Evolutionary conservation across 2,329 filamentous ascomycete species (phyloP), one percentile per base, ranked within the genome.

Genomic region (Sclerotinia nivalis): DNA sequence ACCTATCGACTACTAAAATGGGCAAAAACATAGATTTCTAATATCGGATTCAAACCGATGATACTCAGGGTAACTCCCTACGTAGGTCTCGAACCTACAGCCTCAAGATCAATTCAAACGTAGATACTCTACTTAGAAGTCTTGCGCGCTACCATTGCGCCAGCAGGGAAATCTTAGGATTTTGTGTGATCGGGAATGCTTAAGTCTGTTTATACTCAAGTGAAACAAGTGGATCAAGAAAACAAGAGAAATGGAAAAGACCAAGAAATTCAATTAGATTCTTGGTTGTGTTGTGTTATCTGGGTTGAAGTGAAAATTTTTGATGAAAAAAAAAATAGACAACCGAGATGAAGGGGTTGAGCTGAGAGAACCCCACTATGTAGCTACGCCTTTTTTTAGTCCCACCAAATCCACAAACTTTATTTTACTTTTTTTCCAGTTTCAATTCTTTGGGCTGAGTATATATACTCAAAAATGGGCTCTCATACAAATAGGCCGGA

Each of bases 161-260:
- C 60, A 62, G 60, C 60, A 62, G 60, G 60, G 60, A 62, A 62
- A 62, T 62, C 60, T 50, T 37, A 6, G 18, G 28, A 20, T 37
- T 0, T 25, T 49, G 6, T n/a, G 7, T 34, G 0, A 0, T 0
- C 0, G 0, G 0, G 0, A 0, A 0, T 0, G 0, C 2, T 20
- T 25, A 62, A 15, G 2, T 6, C 1, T n/a, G 1, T 18, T 18
- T 49, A 49, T 62, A 2, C 1, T 43, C 40, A 15, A 15, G 12
- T 40, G 12, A 15, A 31, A 43, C 40, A 43, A 43, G 40, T 43
- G 40, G 40, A 43, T 9, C 4, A n/a, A 4, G 28, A 0, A 1
- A 7, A 1, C 1, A 1, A 4, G 54, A 12, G 0, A 7, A 25
- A 25, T 22, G 15, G 22, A 50, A 49, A 5, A 28, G 6, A 50